Percentiles rank a stretch among this genome's conserved stretches.
Evolutionary conservation across 2,329 filamentous ascomycete species (phyloP).

Genomic region (Pseudocercospora musae): DNA sequence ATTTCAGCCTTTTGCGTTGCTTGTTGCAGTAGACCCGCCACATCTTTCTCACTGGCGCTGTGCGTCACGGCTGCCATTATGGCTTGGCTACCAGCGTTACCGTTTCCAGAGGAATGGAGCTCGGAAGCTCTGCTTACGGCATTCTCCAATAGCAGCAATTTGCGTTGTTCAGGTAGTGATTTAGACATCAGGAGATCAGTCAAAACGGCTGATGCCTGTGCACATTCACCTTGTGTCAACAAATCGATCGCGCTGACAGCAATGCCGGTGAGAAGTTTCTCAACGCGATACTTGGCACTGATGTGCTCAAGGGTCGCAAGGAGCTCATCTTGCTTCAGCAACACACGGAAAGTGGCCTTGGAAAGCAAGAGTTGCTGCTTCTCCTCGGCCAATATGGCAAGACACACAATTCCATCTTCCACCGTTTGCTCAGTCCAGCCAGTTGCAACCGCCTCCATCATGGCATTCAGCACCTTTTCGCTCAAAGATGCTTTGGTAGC

Average conservation of each 20-base stretch:
- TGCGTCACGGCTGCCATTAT: slow-evolving; percentile 2
- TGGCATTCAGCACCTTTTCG: slow-evolving; percentile 73
- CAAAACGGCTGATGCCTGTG: slow-evolving; percentile 9
- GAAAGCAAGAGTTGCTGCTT: slow-evolving; percentile 68
- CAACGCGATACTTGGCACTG: slow-evolving; percentile 62
- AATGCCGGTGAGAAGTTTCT: slow-evolving; percentile 70
- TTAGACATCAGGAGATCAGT: slow-evolving; percentile 3
- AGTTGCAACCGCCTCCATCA: slow-evolving; percentile 83
- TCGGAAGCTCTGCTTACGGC: slow-evolving; percentile 8
- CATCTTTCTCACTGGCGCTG: slow-evolving; percentile 8
- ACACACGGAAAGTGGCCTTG: slow-evolving; percentile 63
- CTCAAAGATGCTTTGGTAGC: slow-evolving; percentile 77
- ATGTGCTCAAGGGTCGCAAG: slow-evolving; percentile 59
- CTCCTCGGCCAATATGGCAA: slow-evolving; percentile 79
- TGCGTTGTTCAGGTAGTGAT: slow-evolving; percentile 7
- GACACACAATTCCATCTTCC: slow-evolving; percentile 70
- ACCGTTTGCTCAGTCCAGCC: slow-evolving; percentile 74
- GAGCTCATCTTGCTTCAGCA: slow-evolving; percentile 63
- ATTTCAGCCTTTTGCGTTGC: slow-evolving; percentile 10
- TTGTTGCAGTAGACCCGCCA: slow-evolving; percentile 2
- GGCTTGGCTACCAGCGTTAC: slow-evolving; percentile 6
- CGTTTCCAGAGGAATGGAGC: not conserved
- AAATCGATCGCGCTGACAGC: slow-evolving; percentile 63
- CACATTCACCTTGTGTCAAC: not conserved
- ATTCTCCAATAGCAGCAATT: slow-evolving; percentile 12